Base-by-base conservation (phyloP, 75 land plant species). In the Adiantum capillusveneris region DNA sequence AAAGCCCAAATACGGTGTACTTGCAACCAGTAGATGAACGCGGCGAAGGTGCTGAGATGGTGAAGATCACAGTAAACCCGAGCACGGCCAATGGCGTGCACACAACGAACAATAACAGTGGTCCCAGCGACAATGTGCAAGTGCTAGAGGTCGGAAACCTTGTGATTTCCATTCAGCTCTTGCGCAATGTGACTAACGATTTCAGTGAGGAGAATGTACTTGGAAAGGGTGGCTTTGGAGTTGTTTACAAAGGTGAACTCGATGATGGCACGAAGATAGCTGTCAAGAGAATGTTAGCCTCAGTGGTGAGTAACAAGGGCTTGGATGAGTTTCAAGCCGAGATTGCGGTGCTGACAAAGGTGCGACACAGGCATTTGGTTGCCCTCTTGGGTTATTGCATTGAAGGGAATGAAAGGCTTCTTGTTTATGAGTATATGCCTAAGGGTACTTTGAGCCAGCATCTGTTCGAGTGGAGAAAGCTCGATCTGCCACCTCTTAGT, bases 211-310 rank as follows among this genome's bases (percentile, higher is more conserved):
- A 84, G 44, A 95, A 88, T 63, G 86, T 84, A 58, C 81, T 95
- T 39, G 99, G 99, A 1, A 84, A 90, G 22, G 99, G 99, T 14
- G 99, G 99, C 0, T 95, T 95, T 62, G 99, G 99, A 1, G 90
- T 78, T 0, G 99, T 95, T 34, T 95, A 95, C 59, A 86, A 82
- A 64, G 99, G 99, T 25, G 82, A 79, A 62, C 62, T 95, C 22
- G 81, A 90, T 37, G 92, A 90, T 78, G 99, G 99, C 16, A 84
- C 97, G 11, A 65, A 66, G 59, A 87, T 95, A 44, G 99, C 99
- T 11, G 99, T 95, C 16, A 95, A 95, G 65, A 77, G 99, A 31
- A 90, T 95, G 96, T 85, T 91, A 59, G 65, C 82, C 18, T 71
- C 84, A 0, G 37, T 34, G 37, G 69, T 90, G 27, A 83, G 73